Base-by-base conservation (phyloP, 2,329 filamentous ascomycete species). In the Ceratocystis eucalypticola region DNA sequence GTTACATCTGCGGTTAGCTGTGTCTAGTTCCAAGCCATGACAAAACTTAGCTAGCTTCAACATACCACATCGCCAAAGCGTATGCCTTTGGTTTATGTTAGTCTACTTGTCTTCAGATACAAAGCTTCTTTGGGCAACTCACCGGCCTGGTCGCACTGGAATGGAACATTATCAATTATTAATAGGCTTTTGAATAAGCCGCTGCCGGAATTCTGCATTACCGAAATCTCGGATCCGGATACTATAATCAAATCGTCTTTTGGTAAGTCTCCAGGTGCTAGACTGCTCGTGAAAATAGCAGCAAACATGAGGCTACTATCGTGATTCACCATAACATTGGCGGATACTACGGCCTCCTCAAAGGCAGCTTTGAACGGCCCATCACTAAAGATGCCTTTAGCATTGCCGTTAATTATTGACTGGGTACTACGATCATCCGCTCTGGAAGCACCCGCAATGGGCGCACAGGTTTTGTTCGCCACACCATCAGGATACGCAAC, bases 281-380 rank as follows among this genome's bases (percentile, higher is more conserved):
- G 15, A 6, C 61, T 59, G 20, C 37, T 22, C 17, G 67, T 66
- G 22, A 66, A 61, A 17, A 70, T 59, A 53, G 68, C 63, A 7
- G 69, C 68, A 37, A 69, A 69, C 50, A 62, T 62, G 20, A 69
- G 20, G 3, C 37, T 55, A n/a, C 57, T 62, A 7, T 67, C 30
- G n/a, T 4, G 48, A 10, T 37, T 17, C 44, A n/a, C 46, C 15
- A 15, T 45, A 30, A 37, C 67, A 22, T 28, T n/a, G 25, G 12
- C 12, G 37, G 37, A 48, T 6, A 37, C 33, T 8, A 4, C 15
- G 5, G 28, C 46, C 15, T 20, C 33, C 15, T 63, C 33, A 12
- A 66, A 62, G 25, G 28, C 22, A 25, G 65, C 48, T 12, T 59
- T 63, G 28, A 67, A 67, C 3, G 50, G 62, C 1, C 64, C 68